phyloP scores from a whole-genome alignment of 305 asterid genomes.

The Petunia hybrid region DNA sequence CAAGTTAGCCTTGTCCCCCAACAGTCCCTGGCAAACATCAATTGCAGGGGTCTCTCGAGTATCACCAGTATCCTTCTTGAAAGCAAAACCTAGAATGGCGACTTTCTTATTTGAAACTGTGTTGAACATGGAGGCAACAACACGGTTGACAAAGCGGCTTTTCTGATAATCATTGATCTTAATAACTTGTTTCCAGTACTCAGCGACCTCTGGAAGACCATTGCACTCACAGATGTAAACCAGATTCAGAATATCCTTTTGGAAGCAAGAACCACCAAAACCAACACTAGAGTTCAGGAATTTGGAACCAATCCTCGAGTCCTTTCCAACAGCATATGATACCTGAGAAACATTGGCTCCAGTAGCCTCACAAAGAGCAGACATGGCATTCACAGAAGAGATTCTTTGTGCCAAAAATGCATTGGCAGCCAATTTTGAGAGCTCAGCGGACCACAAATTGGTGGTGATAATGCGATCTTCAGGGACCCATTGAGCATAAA shows the following conservation, averaged over 20 bases:
- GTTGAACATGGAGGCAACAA: slow-evolving; percentile 82
- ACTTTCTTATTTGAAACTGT: slow-evolving; percentile 78
- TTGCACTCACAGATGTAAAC: slow-evolving; percentile 85
- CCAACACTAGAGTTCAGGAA: slow-evolving; percentile 83
- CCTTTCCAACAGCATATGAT: slow-evolving; percentile 73
- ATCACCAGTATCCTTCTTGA: slow-evolving; percentile 83
- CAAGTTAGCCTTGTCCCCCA: slow-evolving; percentile 75
- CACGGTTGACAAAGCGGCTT: slow-evolving; percentile 74
- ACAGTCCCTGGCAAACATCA: slow-evolving; percentile 75
- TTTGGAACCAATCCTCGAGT: slow-evolving; percentile 80
- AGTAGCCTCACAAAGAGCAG: slow-evolving; percentile 84
- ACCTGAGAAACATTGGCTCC: slow-evolving; percentile 81
- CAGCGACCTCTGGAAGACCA: slow-evolving; percentile 83
- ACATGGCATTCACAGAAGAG: slow-evolving; percentile 86
- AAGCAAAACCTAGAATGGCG: slow-evolving; percentile 76
- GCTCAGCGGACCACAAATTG: slow-evolving; percentile 87
- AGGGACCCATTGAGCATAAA: slow-evolving; percentile 79
- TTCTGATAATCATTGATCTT: slow-evolving; percentile 84
- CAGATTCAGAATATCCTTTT: slow-evolving; percentile 81
- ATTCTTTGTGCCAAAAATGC: slow-evolving; percentile 88
- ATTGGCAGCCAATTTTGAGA: slow-evolving; percentile 81
- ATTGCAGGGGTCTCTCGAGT: slow-evolving; percentile 86
- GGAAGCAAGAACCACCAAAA: slow-evolving; percentile 84
- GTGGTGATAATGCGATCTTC: slow-evolving; percentile 73
- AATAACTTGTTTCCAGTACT: slow-evolving; percentile 83